Percentiles rank a stretch among this genome's conserved stretches.
Conservation (phyloP, 2,329 filamentous ascomycete species). For the Neopestalotiopsis rosae region DNA sequence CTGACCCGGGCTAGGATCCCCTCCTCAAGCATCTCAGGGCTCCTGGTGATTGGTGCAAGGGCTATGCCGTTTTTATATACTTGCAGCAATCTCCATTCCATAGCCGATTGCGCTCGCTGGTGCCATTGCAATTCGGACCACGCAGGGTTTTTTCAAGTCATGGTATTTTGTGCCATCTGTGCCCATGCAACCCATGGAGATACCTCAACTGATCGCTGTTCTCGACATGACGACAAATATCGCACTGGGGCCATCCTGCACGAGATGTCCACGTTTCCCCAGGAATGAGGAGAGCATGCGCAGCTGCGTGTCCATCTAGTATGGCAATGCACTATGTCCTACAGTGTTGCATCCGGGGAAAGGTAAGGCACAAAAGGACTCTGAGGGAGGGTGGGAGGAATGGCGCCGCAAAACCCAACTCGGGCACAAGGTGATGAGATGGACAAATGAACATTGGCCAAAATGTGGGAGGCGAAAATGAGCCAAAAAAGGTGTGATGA, state of each 20-base stretch:
- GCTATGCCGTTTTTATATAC: conserved; percentile 5
- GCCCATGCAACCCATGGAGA: background rate
- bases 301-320: background rate
- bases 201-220: background rate
- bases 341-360: background rate
- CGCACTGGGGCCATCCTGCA: background rate
- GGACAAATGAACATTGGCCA: background rate
- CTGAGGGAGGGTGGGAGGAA: background rate
- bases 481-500: background rate
- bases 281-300: background rate
- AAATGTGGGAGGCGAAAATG: too few relatives aligned
- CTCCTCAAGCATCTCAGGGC: too few relatives aligned
- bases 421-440: background rate
- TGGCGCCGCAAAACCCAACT: background rate
- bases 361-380: conserved; percentile 5
- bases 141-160: background rate
- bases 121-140: background rate
- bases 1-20: background rate
- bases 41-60: background rate
- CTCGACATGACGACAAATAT: background rate
- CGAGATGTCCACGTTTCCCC: background rate
- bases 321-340: background rate
- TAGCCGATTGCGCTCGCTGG: background rate
- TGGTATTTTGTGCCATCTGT: background rate
- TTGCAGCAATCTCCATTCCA: background rate